These are phyloP conservation scores for Thelonectria blattea DNA, from an alignment of 2,329 filamentous ascomycete species.

Conservation along the genomic window DNA sequence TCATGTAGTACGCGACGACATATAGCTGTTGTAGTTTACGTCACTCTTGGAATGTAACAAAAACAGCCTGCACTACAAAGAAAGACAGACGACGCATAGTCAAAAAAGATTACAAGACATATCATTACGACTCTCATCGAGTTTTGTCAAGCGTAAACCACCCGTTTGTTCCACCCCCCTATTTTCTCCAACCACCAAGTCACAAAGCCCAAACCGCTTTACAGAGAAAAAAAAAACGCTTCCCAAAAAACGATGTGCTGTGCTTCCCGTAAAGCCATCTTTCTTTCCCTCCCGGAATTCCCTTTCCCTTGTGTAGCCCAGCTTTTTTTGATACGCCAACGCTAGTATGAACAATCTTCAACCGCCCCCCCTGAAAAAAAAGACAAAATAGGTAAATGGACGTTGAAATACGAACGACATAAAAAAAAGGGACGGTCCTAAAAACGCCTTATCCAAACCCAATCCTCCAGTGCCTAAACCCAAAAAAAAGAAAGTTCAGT, in stretches of 20 bases:
- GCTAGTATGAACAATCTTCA: constrained; percentile 40
- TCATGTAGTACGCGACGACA: not conserved
- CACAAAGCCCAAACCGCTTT: not conserved
- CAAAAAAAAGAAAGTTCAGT: constrained; percentile 13
- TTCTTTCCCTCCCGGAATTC: constrained; percentile 9
- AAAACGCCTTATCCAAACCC: constrained; percentile 29
- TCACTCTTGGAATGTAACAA: no score
- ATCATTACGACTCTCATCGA: constrained; percentile 33
- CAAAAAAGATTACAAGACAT: constrained; percentile 19
- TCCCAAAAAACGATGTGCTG: constrained; percentile 18
- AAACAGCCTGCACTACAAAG: not conserved
- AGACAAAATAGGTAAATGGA: constrained; percentile 14
- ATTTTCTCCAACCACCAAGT: not conserved
- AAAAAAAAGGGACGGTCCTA: not conserved
- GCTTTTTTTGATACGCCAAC: constrained; percentile 41
- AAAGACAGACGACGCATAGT: not conserved
- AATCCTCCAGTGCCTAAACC: constrained; percentile 23
- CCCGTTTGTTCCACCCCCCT: not conserved
- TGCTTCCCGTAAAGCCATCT: constrained; percentile 15
- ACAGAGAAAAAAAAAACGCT: constrained; percentile 3
- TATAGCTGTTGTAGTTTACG: not conserved
- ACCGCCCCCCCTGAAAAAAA: constrained; percentile 10
- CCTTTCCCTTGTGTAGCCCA: constrained; percentile 21
- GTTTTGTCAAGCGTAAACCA: constrained; percentile 18
- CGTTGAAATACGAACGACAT: constrained; percentile 16